Base-by-base conservation (phyloP, 192 early-diverging fungal species). In the Coemansia umbellata region DNA sequence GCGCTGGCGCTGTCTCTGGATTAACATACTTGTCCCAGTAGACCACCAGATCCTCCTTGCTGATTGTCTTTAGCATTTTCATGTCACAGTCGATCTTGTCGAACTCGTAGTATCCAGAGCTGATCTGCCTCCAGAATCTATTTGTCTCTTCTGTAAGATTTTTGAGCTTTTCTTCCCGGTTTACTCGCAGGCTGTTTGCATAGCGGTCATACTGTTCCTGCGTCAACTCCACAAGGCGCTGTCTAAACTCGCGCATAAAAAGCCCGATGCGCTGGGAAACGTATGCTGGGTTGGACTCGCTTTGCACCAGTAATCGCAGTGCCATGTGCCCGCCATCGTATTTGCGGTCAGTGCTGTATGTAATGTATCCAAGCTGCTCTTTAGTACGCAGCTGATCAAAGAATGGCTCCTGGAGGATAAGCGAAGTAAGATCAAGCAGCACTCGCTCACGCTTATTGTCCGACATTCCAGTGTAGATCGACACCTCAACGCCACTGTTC, bases 371-470 rank as follows among this genome's bases (percentile, higher is more conserved):
- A 8, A 91, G 79, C 58, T 90, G 84, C 62, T 90, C 88, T 64
- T 97, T 93, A 14, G 96, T 98, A 19, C 96, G 81, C 43, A 98
- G 73, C 55, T 94, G 86, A 73, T 97, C 87, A 70, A 97, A 98
- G 58, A 81, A 88, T 26, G 93, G 91, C 63, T 98, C 94, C 39
- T 87, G 78, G 15, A 84, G 69, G 33, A 98, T 90, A 51, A 95
- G 90, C 11, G 84, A 80, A 47, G 92, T 53, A 37, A 98, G 79
- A 30, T 81, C 75, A 15, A 91, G 66, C 13, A 83, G 64, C 28
- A 82, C 84, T 26, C 93, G 87, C 24, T 84, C 66, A 17, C 74
- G 57, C 27, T 58, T 78, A 56, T 93, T 74, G 5, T 79, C 77
- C 22, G 82, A 78, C 57, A 83, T 79, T 3, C 94, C 93, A 26